These are phyloP conservation scores for Raphanus raphanistrum DNA, from an alignment of 345 rosid genomes.

Conservation along the genomic window DNA sequence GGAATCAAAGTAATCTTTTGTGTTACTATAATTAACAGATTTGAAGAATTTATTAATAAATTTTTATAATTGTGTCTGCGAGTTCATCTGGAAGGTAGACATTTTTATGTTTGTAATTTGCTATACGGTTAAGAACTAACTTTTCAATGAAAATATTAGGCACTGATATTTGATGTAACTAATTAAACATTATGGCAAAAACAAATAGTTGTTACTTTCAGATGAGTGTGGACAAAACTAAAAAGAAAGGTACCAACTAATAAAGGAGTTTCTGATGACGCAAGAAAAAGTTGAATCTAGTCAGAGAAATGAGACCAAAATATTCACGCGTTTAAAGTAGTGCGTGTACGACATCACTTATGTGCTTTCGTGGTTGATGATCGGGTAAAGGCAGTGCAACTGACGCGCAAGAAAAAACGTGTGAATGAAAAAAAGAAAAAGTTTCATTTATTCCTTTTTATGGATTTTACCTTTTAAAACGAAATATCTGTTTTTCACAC, in stretches of 20 bases:
- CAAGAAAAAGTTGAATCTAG: slow-evolving; percentile 30
- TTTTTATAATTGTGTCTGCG: neutral
- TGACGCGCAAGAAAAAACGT: slow-evolving; percentile 24
- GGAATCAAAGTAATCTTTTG: neutral
- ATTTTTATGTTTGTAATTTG: neutral
- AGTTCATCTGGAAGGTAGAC: neutral
- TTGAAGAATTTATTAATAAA: neutral
- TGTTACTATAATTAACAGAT: neutral
- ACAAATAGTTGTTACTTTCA: neutral
- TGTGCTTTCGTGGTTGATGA: neutral
- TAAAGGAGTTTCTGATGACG: slow-evolving; percentile 37
- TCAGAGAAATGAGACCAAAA: slow-evolving; percentile 30
- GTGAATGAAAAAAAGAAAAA: neutral
- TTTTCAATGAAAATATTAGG: neutral
- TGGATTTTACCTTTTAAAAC: slow-evolving; percentile 19
- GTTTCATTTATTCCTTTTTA: neutral
- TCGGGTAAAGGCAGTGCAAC: neutral
- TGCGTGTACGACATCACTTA: slow-evolving; percentile 21
- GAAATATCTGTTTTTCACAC: slow-evolving; percentile 34
- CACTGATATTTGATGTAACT: slow-evolving; percentile 18
- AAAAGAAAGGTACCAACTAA: slow-evolving; percentile 18
- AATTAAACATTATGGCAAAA: neutral
- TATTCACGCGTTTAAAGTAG: slow-evolving; percentile 16
- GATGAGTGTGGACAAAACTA: slow-evolving; percentile 13
- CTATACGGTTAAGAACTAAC: slow-evolving; percentile 2